Conservation (phyloP, 1,284 basidiomycete species). For the Ganoderma boninense region DNA sequence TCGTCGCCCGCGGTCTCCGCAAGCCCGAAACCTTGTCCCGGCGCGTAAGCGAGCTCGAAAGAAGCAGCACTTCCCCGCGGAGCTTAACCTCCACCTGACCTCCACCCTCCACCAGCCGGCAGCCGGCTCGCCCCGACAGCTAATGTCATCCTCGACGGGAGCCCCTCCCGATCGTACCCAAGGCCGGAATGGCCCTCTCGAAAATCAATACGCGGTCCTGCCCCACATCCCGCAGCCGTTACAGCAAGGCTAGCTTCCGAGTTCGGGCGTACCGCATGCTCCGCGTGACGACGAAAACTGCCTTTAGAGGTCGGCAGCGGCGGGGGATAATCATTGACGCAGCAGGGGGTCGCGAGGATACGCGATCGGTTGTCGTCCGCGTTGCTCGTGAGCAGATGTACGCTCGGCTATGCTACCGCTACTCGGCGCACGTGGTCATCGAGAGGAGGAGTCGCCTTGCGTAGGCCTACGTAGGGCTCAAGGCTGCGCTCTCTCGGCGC, state of each 20-base stretch:
- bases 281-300: background rate
- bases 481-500: background rate
- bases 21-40: no score
- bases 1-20: background rate
- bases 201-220: background rate
- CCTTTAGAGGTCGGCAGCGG: no score
- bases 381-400: slow-evolving; percentile 79
- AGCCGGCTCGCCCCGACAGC: background rate
- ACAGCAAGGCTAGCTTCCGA: background rate
- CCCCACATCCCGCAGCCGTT: background rate
- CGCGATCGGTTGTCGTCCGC: slow-evolving; percentile 92
- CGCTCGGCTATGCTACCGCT: slow-evolving; percentile 40
- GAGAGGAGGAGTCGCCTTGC: slow-evolving; percentile 38
- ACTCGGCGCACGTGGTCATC: background rate
- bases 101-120: background rate
- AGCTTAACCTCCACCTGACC: background rate
- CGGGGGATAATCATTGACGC: slow-evolving; percentile 60
- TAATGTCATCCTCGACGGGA: background rate
- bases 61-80: background rate
- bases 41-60: no score
- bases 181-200: background rate
- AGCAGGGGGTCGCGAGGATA: slow-evolving; percentile 54
- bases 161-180: background rate
- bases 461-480: background rate
- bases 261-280: background rate